phyloP scores from a whole-genome alignment of 2,329 filamentous ascomycete genomes.

The Beauveria bassiana region DNA sequence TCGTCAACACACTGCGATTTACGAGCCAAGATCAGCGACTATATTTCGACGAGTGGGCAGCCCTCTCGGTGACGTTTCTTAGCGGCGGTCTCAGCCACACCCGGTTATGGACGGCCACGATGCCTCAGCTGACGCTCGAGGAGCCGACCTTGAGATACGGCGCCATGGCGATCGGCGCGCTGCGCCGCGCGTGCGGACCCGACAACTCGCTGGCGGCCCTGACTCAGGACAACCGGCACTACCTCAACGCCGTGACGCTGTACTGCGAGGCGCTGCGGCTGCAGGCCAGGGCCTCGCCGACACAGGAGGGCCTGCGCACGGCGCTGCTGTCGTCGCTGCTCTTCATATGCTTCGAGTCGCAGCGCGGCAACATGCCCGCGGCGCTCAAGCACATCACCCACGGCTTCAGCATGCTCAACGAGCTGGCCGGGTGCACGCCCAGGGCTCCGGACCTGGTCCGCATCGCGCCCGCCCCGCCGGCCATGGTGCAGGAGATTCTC shows the following conservation, averaged over 20 bases:
- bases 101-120: conserved; percentile 31
- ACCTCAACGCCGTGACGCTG: conserved; percentile 32
- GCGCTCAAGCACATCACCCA: conserved; percentile 33
- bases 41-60: conserved; percentile 32
- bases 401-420: conserved; percentile 33
- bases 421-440: conserved; percentile 28
- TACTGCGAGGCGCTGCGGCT: conserved; percentile 35
- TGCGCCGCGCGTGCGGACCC: conserved; percentile 26
- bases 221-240: conserved; percentile 26
- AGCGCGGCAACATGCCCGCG: conserved; percentile 31
- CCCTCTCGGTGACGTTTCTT: conserved; percentile 27
- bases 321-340: conserved; percentile 32
- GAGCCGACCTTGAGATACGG: conserved; percentile 30
- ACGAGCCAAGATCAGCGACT: conserved; percentile 24
- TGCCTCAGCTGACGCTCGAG: conserved; percentile 31
- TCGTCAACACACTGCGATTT: conserved; percentile 27
- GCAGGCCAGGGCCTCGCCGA: conserved; percentile 29
- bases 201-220: conserved; percentile 17
- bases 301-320: conserved; percentile 29
- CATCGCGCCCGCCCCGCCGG: conserved; percentile 29
- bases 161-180: conserved; percentile 33
- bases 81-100: conserved; percentile 27
- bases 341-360: conserved; percentile 34
- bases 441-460: conserved; percentile 29
- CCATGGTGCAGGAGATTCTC: conserved; percentile 30